Evolutionary conservation across 129 eudicot species (phyloP).

Genomic region (Chrysanthemum makinoi): DNA sequence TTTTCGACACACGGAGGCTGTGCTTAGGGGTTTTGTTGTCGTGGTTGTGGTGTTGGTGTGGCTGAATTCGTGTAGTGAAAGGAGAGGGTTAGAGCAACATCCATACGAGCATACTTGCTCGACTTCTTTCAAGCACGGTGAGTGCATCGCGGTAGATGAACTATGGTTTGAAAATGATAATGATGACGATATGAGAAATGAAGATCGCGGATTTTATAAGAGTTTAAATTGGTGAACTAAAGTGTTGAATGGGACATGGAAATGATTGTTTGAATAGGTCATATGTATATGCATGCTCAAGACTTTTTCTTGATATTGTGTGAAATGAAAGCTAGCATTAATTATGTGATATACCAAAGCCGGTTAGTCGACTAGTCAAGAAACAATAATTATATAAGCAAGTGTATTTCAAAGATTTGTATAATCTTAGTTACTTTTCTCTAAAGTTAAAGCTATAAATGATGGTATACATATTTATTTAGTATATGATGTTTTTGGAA

Average conservation of each 20-base stretch:
- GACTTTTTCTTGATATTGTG: conserved; percentile 37
- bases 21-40: conserved; percentile 38
- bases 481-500: not conserved
- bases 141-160: conserved; percentile 39
- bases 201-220: conserved; percentile 10
- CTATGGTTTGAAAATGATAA: too few relatives aligned
- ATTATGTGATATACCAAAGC: not conserved
- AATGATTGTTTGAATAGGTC: conserved; percentile 34
- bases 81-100: conserved; percentile 60
- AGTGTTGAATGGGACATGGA: conserved; percentile 32
- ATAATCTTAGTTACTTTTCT: not conserved
- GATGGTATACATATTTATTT: not conserved
- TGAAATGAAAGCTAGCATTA: conserved; percentile 9
- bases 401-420: not conserved
- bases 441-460: conserved; percentile 7
- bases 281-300: conserved; percentile 11
- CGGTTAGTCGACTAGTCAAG: conserved; percentile 26
- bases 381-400: not conserved
- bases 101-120: conserved; percentile 47
- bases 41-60: conserved; percentile 34
- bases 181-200: not conserved
- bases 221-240: not conserved
- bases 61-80: conserved; percentile 29
- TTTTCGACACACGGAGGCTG: conserved; percentile 53
- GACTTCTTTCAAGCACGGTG: conserved; percentile 52